Conservation (phyloP, 148 eudicot species). For the Fagopyrum homotropicum region DNA sequence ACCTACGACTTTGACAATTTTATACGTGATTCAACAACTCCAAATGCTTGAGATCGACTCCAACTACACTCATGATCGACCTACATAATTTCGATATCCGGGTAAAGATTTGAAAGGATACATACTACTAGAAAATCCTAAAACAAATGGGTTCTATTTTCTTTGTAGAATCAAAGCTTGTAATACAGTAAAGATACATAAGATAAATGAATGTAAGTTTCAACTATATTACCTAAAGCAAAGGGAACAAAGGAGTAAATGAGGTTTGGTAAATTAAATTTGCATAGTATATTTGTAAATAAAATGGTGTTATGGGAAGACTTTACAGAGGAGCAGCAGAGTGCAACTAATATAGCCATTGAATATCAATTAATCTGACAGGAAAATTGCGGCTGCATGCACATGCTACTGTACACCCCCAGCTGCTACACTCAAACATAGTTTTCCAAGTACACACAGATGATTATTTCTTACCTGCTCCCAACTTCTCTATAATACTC, state of each 20-base stretch:
- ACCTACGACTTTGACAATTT: no score
- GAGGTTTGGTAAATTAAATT: not conserved
- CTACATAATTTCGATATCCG: no score
- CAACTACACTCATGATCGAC: no score
- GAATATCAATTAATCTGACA: conserved; percentile 9
- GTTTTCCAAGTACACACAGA: not conserved
- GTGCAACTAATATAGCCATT: not conserved
- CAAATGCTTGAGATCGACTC: no score
- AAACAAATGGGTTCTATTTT: no score
- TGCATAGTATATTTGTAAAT: not conserved
- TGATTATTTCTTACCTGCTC: not conserved
- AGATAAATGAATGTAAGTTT: no score
- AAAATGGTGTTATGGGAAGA: not conserved
- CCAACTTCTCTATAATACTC: no score
- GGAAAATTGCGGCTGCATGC: conserved; percentile 12
- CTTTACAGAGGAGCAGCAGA: conserved; percentile 1
- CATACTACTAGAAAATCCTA: no score
- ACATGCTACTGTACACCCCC: not conserved
- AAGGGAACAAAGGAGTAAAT: conserved; percentile 8
- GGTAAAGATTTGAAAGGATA: no score
- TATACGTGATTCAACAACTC: no score
- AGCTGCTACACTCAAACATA: not conserved
- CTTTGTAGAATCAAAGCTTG: no score
- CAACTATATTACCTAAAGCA: not conserved
- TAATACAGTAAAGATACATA: no score